phyloP scores from a whole-genome alignment of 306 rosid species.

The Quillaja saponaria region DNA sequence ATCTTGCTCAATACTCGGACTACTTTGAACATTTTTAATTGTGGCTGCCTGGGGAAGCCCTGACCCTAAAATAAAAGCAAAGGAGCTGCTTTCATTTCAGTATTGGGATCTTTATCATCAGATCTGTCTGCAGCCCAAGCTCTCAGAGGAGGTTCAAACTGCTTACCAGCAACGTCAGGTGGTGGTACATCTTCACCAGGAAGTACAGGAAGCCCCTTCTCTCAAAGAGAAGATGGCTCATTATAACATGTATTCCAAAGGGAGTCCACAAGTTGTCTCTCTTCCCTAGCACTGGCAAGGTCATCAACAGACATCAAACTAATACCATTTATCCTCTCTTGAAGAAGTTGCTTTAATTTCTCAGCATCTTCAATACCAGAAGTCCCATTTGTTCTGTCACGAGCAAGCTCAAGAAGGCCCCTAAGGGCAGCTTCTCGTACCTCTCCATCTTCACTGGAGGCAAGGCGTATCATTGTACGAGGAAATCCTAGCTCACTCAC shows the following conservation, averaged over 20 bases:
- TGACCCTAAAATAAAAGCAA: conserved; percentile 65
- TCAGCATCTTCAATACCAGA: conserved; percentile 51
- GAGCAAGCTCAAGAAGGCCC: conserved; percentile 66
- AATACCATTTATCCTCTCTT: conserved; percentile 62
- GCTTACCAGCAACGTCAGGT: conserved; percentile 80
- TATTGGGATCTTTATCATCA: conserved; percentile 36
- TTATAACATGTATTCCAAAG: conserved; percentile 71
- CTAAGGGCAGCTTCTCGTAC: conserved; percentile 90
- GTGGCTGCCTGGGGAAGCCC: conserved; percentile 47
- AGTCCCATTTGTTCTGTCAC: conserved; percentile 30
- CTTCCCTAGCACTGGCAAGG: conserved; percentile 74
- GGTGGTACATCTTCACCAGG: conserved; percentile 78
- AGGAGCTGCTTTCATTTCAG: conserved; percentile 53
- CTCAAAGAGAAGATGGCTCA: conserved; percentile 63
- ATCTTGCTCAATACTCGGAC: conserved; percentile 31
- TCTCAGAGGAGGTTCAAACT: conserved; percentile 79
- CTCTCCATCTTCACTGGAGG: conserved; percentile 64
- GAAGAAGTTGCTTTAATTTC: conserved; percentile 71
- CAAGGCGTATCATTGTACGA: conserved; percentile 68
- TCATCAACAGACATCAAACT: conserved; percentile 74
- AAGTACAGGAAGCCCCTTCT: conserved; percentile 80
- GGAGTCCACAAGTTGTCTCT: conserved; percentile 77
- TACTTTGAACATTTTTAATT: conserved; percentile 23
- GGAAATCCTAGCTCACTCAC: conserved; percentile 72
- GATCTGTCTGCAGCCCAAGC: conserved; percentile 49